Evolutionary conservation across 2,329 filamentous ascomycete genomes (phyloP).

Genomic region (Laburnicola sp.): DNA sequence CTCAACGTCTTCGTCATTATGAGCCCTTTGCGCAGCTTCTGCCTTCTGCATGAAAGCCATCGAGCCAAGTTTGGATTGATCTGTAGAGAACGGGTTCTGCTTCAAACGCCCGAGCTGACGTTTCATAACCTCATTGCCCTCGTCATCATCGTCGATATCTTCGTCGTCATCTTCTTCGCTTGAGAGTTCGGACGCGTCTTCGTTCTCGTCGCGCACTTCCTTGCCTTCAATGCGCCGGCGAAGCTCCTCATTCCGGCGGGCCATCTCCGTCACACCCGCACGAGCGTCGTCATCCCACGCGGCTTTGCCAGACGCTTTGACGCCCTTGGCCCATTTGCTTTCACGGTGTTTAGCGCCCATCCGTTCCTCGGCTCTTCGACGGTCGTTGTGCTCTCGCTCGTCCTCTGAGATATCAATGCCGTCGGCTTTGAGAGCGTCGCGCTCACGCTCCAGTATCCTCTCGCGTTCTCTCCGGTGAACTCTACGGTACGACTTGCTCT

Average conservation of each 20-base stretch:
- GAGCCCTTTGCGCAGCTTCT: slow-evolving; percentile 73
- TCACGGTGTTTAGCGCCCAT: slow-evolving; percentile 85
- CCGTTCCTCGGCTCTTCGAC: slow-evolving; percentile 77
- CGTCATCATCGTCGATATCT: slow-evolving; percentile 65
- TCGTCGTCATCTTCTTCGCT: slow-evolving; percentile 58
- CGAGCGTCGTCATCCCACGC: slow-evolving; percentile 89
- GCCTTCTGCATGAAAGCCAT: slow-evolving; percentile 97
- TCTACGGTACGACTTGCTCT: slow-evolving; percentile 91
- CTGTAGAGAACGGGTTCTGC: slow-evolving; percentile 58
- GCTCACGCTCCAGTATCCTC: slow-evolving; percentile 60
- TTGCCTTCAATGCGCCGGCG: slow-evolving; percentile 78
- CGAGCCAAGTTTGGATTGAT: slow-evolving; percentile 67
- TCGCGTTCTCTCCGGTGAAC: slow-evolving; percentile 82
- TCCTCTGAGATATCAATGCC: slow-evolving; percentile 65
- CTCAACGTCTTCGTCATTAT: slow-evolving; percentile 72
- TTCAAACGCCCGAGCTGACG: slow-evolving; percentile 44
- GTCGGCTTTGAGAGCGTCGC: slow-evolving; percentile 60
- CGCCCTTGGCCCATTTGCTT: slow-evolving; percentile 88
- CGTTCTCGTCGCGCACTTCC: slow-evolving; percentile 55
- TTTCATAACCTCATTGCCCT: slow-evolving; percentile 47
- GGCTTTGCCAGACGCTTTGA: slow-evolving; percentile 75
- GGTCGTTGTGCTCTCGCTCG: slow-evolving; percentile 68
- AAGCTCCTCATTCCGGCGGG: slow-evolving; percentile 78
- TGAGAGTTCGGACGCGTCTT: slow-evolving; percentile 48
- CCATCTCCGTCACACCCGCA: slow-evolving; percentile 76